A percentile compares a stretch with the other conserved stretches of the same genome.
Evolutionary conservation across 768 basidiomycete species (phyloP).

Genomic region (Russula olivacea): DNA sequence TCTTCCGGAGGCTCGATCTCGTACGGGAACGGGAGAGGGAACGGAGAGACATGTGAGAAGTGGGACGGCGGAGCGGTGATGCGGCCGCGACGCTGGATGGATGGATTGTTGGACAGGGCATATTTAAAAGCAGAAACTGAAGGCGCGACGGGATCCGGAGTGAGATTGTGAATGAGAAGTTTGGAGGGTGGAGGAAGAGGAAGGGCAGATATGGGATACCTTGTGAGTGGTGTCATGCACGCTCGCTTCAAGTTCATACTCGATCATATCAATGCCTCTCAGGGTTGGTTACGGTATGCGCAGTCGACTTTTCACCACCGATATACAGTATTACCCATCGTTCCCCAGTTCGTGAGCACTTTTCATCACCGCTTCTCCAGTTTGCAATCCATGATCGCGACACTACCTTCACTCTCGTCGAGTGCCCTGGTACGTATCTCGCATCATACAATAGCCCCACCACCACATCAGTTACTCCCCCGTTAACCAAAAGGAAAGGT

Average conservation of each 20-base stretch:
- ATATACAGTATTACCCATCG: too few relatives aligned
- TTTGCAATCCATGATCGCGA: constrained; percentile 64
- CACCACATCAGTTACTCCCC: neutral
- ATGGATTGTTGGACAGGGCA: constrained; percentile 49
- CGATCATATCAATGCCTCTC: constrained; percentile 20
- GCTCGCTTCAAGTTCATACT: neutral
- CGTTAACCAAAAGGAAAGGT: constrained; percentile 38
- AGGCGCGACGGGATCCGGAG: constrained; percentile 54
- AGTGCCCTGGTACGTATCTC: constrained; percentile 69
- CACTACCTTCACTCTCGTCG: constrained; percentile 73
- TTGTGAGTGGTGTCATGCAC: constrained; percentile 21
- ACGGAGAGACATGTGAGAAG: constrained; percentile 77
- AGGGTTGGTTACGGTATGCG: constrained; percentile 29
- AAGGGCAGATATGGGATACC: constrained; percentile 47
- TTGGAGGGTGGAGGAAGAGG: constrained; percentile 42
- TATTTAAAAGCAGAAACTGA: constrained; percentile 47
- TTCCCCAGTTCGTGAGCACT: constrained; percentile 71
- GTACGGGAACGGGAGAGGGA: constrained; percentile 81
- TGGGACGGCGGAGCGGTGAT: constrained; percentile 54
- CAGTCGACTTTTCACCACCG: too few relatives aligned
- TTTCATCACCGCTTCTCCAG: constrained; percentile 87
- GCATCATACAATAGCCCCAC: too few relatives aligned
- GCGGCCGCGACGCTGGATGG: constrained; percentile 63
- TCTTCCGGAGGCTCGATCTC: constrained; percentile 52
- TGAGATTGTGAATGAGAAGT: constrained; percentile 43